Evolutionary conservation across 257 asterid species (phyloP), one percentile per base, ranked within the genome.

Genomic region (Cordia subcordata): DNA sequence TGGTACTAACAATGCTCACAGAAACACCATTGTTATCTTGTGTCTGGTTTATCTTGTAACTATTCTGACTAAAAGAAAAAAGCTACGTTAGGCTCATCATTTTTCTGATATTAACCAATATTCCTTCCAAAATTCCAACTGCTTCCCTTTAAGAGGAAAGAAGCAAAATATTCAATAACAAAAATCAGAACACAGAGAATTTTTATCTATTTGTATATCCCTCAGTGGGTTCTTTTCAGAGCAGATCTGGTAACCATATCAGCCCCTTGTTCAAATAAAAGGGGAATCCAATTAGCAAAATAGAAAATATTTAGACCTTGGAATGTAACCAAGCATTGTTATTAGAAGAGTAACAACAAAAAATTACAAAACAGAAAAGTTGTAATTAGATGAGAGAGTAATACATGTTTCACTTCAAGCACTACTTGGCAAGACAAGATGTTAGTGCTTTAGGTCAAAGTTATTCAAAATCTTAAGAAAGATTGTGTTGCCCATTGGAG

Each of bases 211-310:
- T 23, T 4, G 33, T 10, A 38, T 14, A 21, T 47, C 53, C 58
- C 82, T 77, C 75, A 89, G 95, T 85, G 86, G 71, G 86, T 89
- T 81, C 95, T 82, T 84, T 79, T 89, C 70, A 78, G 10, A 64
- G 96, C 95, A 62, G 94, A 86, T 70, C 96, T 76, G 60, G 96
- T 89, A 74, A 86, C 91, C 68, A 89, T 95, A 77, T 89, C 96
- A 64, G 96, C 96, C 51, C 96, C 96, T 86, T 86, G 91, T 93
- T 89, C 96, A 52, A 89, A 86, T 64, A 89, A 79, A 73, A 89
- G 96, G 14, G 96, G 96, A 58, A 89, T 89, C 74, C 96, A 95
- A 64, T 89, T 89, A 58, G 96, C 96, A 68, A 89, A 89, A 63
- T 95, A 87, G 76, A 89, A 89, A 58, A 89, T 71, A 78, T 89